Evolutionary conservation across 1,284 basidiomycete genomes (phyloP), one percentile per base, ranked within the genome.

Genomic region (Trametes sp.): DNA sequence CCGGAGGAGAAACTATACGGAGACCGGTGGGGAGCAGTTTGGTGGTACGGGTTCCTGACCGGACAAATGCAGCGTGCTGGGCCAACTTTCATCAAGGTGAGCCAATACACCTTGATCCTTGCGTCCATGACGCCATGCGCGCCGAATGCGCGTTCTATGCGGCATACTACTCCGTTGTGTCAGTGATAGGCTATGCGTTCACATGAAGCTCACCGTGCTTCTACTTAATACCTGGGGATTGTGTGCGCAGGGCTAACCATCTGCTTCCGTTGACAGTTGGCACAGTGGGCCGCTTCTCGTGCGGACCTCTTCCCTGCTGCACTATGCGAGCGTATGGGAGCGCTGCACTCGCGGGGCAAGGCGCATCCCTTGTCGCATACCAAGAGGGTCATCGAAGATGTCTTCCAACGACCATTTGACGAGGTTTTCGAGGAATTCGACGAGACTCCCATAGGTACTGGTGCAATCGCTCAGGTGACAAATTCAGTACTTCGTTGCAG

Each of bases 221-320:
- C n/a, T n/a, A n/a, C n/a, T n/a, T n/a, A n/a, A n/a, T n/a, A n/a
- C n/a, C n/a, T n/a, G n/a, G n/a, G 35, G 35, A 14, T 29, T 48
- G 26, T 19, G 35, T 21, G 7, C 46, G 44, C 13, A 29, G 28
- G 31, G 13, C 19, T 2, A 4, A 13, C 28, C 6, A 54, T 35
- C 14, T 28, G 21, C 26, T 13, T 21, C 21, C 28, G 2, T 21
- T 0, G 29, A 38, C 71, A 96, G 93, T 86, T 99, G 54, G 94
- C 95, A 1, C 98, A 99, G 84, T 99, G 98, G 98, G 98, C 98
- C 1, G 98, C 93, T 6, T 96, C 96, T 29, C 87, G 98, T 57
- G 91, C 92, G 50, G 98, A 99, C 76, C 81, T 99, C 6, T 99
- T 99, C 78, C 95, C 98, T 1, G 83, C 90, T n/a, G 78, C 87